Base-by-base conservation (phyloP, 495 filamentous ascomycete species). In the Aspergillus ellipticus region DNA sequence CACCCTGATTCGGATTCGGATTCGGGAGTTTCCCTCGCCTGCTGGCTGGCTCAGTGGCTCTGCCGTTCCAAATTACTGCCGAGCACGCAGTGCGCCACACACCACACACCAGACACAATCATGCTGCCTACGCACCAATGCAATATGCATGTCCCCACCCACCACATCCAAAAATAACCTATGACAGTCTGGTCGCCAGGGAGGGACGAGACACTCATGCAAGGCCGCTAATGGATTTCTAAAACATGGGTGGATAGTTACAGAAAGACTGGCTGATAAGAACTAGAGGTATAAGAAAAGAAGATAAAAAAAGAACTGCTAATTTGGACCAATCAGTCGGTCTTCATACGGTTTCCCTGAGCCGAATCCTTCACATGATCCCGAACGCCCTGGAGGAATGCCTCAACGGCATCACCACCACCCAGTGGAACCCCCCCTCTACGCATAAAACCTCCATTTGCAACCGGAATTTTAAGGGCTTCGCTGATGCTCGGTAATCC, bases 401-500 rank as follows among this genome's bases (percentile, higher is more conserved):
- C 88, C 71, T 95, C 87, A 3, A 98, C 85, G 21, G 91, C 91
- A 63, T 94, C 88, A 28, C 87, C 89, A 51, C 92, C 93, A 53
- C 90, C 90, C n/a, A 96, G 69, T 5, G 92, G 90, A 70, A 96
- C 82, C 51, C 82, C 83, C 13, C 88, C 86, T 49, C 73, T 68
- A 58, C 78, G 78, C 61, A 94, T 81, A 55, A 87, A 86, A 7
- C 93, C 94, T 42, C 89, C 90, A 68, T 96, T 89, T 55, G 83
- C 79, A 19, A 98, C 82, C 48, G 81, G 80, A 53, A 97, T 82
- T 17, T 85, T 79, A 28, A 99, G 70, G 20, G 92, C 92, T 58
- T 96, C 90, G 19, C 90, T 87, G 53, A 99, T 87, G 60, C 83
- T 93, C 11, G 92, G 89, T 48, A 99, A 72, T 0, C 90, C 94